These are phyloP conservation scores for Aaosphaeria pasadenensis DNA, from an alignment of 2,329 filamentous ascomycete species.

Conservation along the genomic window DNA sequence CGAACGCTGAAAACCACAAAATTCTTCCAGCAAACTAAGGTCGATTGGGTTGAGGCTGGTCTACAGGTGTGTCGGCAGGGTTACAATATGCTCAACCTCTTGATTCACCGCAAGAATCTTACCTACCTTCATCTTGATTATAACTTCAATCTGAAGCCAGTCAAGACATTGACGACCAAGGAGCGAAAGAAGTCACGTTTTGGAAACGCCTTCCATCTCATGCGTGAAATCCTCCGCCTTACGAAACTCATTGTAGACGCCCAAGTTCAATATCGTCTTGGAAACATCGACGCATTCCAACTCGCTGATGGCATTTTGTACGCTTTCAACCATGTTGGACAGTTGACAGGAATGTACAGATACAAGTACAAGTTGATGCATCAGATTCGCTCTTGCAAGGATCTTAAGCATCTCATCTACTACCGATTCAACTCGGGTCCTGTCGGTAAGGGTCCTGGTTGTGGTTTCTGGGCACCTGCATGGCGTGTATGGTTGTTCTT, in stretches of 20 bases:
- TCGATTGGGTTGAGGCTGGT: slow-evolving; percentile 98
- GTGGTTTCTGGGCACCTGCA: slow-evolving; percentile 97
- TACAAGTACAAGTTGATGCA: slow-evolving; percentile 99
- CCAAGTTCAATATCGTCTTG: slow-evolving; percentile 94
- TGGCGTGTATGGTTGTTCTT: slow-evolving; percentile 99
- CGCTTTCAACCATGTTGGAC: slow-evolving; percentile 97
- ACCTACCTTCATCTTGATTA: slow-evolving; percentile 98
- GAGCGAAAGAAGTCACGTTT: slow-evolving; percentile 99
- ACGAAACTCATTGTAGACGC: slow-evolving; percentile 98
- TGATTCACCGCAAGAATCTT: slow-evolving; percentile 97
- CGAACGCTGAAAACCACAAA: slow-evolving; percentile 92
- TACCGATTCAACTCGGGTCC: slow-evolving; percentile 97
- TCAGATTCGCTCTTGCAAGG: slow-evolving; percentile 98
- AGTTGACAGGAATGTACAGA: slow-evolving; percentile 98
- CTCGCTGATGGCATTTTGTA: slow-evolving; percentile 98
- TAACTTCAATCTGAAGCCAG: slow-evolving; percentile 98
- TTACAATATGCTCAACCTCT: slow-evolving; percentile 97
- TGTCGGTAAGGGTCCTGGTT: slow-evolving; percentile 95
- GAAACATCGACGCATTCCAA: slow-evolving; percentile 98
- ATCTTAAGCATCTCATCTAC: slow-evolving; percentile 98
- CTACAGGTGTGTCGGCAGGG: slow-evolving; percentile 96
- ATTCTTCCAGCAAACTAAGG: slow-evolving; percentile 99
- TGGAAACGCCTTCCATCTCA: slow-evolving; percentile 97
- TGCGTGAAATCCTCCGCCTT: slow-evolving; percentile 93
- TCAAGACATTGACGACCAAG: slow-evolving; percentile 97